Percentiles rank a stretch among this genome's conserved stretches.
phyloP scores from a whole-genome alignment of 176 grass and related monocot genomes.

The Triticum timopheevii region DNA sequence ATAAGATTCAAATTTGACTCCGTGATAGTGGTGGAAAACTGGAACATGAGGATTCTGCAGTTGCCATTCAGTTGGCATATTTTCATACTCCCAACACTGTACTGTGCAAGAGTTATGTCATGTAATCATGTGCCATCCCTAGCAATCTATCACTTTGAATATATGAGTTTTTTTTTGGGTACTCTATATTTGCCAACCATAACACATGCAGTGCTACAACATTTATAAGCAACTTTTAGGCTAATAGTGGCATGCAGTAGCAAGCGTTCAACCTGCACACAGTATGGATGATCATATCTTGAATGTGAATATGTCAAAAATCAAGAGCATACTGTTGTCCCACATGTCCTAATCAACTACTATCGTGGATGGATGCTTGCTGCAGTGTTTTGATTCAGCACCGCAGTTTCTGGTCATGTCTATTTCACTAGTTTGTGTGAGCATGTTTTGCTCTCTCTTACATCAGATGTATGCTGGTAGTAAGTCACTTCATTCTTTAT shows the following conservation, averaged over 20 bases:
- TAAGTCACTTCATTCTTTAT: background rate
- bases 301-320: constrained; percentile 15
- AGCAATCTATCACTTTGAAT: background rate
- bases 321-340: background rate
- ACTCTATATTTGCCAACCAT: background rate
- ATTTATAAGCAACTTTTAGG: background rate
- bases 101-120: background rate
- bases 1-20: background rate
- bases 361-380: background rate
- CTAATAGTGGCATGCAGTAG: background rate
- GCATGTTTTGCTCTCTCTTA: background rate
- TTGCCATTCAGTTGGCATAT: background rate
- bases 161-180: background rate
- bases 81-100: background rate
- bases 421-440: background rate
- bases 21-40: background rate
- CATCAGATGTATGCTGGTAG: background rate
- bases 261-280: background rate
- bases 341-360: background rate
- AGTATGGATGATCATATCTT: background rate
- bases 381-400: background rate
- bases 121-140: background rate
- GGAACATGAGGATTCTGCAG: background rate
- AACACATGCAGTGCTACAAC: background rate
- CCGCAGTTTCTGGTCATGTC: background rate